Base-by-base conservation (phyloP, 129 eudicot species). In the Artemisia argyi region DNA sequence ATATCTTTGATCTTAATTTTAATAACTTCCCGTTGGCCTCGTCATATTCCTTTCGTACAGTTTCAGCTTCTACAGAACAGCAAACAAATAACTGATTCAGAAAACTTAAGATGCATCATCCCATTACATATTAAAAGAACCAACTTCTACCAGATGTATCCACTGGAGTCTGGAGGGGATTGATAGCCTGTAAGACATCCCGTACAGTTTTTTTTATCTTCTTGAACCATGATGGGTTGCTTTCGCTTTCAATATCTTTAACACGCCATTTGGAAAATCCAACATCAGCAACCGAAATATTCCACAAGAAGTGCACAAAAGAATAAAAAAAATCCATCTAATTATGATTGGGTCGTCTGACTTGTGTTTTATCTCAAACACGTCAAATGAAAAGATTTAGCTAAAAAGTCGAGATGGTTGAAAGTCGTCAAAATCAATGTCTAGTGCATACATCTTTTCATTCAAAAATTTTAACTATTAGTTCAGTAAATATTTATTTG, bases 181-280 rank as follows among this genome's bases (percentile, higher is more conserved):
- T 94, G 72, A 88, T 86, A 70, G 89, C 82, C 73, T 80, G 85
- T 61, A 94, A 69, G 69, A 94, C 61, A 73, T 68, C 84, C 68
- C 75, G 79, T 70, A 87, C 93, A 71, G 90, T 87, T 61, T 64
- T 49, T 78, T 88, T 89, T 66, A 94, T 74, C 88, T 81, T 94
- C 86, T 87, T 89, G 82, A 90, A 79, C 97, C 92, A 90, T 69
- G 97, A 78, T 59, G 86, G 91, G 85, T 73, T 79, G 81, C 88
- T 84, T 74, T 81, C 53, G 65, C 77, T 82, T 63, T 84, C 76
- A 30, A 60, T 20, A 82, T 89, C 95, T 93, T 71, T 80, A 61
- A 35, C 67, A 72, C 51, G 57, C 20, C 64, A 78, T 73, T 53
- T 28, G 18, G 39, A 63, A 71, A 62, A 75, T 46, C 66, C 59